Evolutionary conservation across 2,329 filamentous ascomycete genomes (phyloP).

Genomic region (Pyricularia grisea): DNA sequence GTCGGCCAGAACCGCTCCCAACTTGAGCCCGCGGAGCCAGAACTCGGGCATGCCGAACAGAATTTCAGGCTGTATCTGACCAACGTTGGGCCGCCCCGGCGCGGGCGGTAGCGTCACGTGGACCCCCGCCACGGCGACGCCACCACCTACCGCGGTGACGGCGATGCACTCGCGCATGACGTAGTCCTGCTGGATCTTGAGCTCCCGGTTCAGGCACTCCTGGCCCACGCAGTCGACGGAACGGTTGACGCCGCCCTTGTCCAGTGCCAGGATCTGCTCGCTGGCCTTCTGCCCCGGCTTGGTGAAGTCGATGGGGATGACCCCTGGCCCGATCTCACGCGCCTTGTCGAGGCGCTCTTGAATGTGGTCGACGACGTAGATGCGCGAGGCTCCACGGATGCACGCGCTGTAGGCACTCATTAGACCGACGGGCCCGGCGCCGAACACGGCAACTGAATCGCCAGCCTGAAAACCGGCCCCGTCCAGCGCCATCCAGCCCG

Average conservation of each 20-base stretch:
- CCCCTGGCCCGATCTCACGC: slow-evolving; percentile 10
- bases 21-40: slow-evolving; percentile 10
- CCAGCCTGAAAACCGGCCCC: slow-evolving; percentile 27
- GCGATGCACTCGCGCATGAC: slow-evolving; percentile 11
- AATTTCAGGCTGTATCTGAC: slow-evolving; percentile 6
- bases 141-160: slow-evolving; percentile 12
- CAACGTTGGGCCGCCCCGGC: slow-evolving; percentile 10
- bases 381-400: slow-evolving; percentile 14
- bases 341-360: slow-evolving; percentile 13
- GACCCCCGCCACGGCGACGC: slow-evolving; percentile 15
- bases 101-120: slow-evolving; percentile 8
- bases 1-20: slow-evolving; percentile 8
- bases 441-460: slow-evolving; percentile 16
- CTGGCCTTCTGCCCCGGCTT: slow-evolving; percentile 4
- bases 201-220: slow-evolving; percentile 12
- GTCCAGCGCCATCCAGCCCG: slow-evolving; percentile 25
- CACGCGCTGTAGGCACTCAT: slow-evolving; percentile 16
- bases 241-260: slow-evolving; percentile 12
- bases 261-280: slow-evolving; percentile 13
- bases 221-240: slow-evolving; percentile 14
- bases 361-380: slow-evolving; percentile 16
- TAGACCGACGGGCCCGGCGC: slow-evolving; percentile 16
- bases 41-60: slow-evolving; percentile 12
- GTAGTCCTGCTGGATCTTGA: slow-evolving; percentile 11
- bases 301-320: slow-evolving; percentile 14